A percentile compares a stretch with the other conserved stretches of the same genome.
Evolutionary conservation across 1,284 basidiomycete genomes (phyloP).

Genomic region (Ceraceosorus guamensis): DNA sequence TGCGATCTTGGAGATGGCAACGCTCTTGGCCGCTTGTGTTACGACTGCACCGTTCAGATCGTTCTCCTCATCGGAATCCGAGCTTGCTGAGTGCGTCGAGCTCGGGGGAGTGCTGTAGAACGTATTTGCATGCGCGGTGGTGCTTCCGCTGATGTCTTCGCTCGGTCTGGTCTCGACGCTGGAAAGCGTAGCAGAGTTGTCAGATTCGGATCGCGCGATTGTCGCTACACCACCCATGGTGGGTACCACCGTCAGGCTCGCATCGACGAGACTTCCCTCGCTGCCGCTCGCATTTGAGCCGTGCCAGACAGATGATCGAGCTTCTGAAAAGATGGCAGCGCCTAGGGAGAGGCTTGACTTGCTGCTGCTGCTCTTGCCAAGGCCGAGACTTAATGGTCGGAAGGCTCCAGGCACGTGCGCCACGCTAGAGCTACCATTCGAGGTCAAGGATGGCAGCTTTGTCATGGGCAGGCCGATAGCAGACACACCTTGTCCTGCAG

Average conservation of each 20-base stretch:
- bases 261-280: too few relatives aligned
- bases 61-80: background rate
- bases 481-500: too few relatives aligned
- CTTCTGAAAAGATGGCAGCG: conserved; percentile 1
- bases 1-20: background rate
- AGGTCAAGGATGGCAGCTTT: too few relatives aligned
- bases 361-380: conserved; percentile 2
- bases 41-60: background rate
- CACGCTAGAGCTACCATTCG: background rate
- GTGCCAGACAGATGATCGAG: background rate
- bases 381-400: conserved; percentile 4
- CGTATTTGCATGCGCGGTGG: background rate
- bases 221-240: too few relatives aligned
- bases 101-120: background rate
- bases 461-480: too few relatives aligned
- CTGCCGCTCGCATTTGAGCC: too few relatives aligned
- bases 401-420: background rate
- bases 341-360: background rate
- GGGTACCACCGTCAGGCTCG: too few relatives aligned
- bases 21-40: background rate
- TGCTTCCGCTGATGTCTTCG: background rate
- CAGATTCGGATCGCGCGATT: background rate
- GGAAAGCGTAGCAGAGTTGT: background rate
- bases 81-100: background rate
- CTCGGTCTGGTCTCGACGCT: background rate